Evolutionary conservation across 2,329 filamentous ascomycete species (phyloP).

Genomic region (Rhinocladiella similis): DNA sequence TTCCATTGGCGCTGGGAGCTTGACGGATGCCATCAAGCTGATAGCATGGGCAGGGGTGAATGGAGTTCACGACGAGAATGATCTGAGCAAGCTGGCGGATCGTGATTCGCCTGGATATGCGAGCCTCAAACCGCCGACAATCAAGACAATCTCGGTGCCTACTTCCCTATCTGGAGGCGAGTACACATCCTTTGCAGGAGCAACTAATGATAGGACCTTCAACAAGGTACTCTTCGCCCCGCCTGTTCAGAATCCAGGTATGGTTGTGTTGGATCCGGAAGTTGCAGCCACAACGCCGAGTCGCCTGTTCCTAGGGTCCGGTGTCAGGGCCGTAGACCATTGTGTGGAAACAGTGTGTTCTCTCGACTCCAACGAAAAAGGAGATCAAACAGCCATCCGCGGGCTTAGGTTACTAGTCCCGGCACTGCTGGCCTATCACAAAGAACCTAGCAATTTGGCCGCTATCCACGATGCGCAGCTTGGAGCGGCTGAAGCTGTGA

Average conservation of each 20-base stretch:
- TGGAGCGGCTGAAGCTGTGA: conserved; percentile 22
- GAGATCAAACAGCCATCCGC: conserved; percentile 26
- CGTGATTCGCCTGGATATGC: no score
- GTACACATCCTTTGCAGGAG: conserved; percentile 42
- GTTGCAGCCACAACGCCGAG: conserved; percentile 31
- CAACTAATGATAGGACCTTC: conserved; percentile 34
- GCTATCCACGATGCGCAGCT: background rate
- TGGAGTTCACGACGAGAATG: conserved; percentile 28
- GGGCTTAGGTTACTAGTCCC: conserved; percentile 28
- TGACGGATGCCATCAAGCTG: conserved; percentile 58
- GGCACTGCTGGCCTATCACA: conserved; percentile 27
- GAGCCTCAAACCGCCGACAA: background rate
- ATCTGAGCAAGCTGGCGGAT: no score
- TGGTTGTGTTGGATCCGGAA: conserved; percentile 28
- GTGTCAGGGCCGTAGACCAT: conserved; percentile 34
- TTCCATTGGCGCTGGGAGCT: conserved; percentile 51
- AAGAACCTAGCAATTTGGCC: background rate
- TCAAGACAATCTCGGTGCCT: conserved; percentile 38
- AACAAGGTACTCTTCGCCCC: conserved; percentile 9
- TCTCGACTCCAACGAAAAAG: conserved; percentile 3
- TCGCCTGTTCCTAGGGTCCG: conserved; percentile 32
- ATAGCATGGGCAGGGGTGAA: conserved; percentile 52
- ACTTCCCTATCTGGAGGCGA: conserved; percentile 45
- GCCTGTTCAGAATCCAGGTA: conserved; percentile 5
- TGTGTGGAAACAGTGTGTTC: conserved; percentile 34